Evolutionary conservation across 2,329 filamentous ascomycete genomes (phyloP).

Genomic region (Claviceps pazoutovae): DNA sequence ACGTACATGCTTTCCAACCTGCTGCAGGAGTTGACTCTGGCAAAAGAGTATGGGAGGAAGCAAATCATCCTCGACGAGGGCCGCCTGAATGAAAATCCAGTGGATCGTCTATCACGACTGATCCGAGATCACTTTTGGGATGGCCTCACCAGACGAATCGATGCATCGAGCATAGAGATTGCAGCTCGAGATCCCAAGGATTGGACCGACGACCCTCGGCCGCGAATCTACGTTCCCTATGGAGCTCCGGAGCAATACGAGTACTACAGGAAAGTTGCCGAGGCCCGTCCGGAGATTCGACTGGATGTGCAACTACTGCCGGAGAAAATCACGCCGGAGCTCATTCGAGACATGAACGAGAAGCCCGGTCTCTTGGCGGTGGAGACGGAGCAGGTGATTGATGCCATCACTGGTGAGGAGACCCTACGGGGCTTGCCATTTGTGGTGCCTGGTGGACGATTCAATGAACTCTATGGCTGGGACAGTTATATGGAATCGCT

Average conservation of each 20-base stretch:
- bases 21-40: slow-evolving; percentile 83
- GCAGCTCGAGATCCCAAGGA: slow-evolving; percentile 89
- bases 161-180: slow-evolving; percentile 72
- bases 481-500: slow-evolving; percentile 98
- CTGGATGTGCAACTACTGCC: slow-evolving; percentile 75
- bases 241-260: slow-evolving; percentile 77
- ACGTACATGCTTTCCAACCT: slow-evolving; percentile 97
- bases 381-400: slow-evolving; percentile 64
- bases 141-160: slow-evolving; percentile 76
- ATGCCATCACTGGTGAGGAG: slow-evolving; percentile 50
- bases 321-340: slow-evolving; percentile 63
- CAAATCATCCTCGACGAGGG: slow-evolving; percentile 85
- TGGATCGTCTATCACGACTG: slow-evolving; percentile 70
- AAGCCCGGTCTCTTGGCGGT: slow-evolving; percentile 83
- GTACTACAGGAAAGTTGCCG: slow-evolving; percentile 74
- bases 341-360: slow-evolving; percentile 69
- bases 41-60: slow-evolving; percentile 79
- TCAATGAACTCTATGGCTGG: slow-evolving; percentile 98
- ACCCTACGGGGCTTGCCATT: slow-evolving; percentile 75
- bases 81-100: slow-evolving; percentile 87
- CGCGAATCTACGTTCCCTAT: slow-evolving; percentile 78
- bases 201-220: slow-evolving; percentile 79
- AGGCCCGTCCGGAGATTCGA: slow-evolving; percentile 66
- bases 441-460: slow-evolving; percentile 91
- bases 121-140: slow-evolving; percentile 91